Evolutionary conservation across 495 filamentous ascomycete species (phyloP).

Genomic region (Xylaria flabelliformis): DNA sequence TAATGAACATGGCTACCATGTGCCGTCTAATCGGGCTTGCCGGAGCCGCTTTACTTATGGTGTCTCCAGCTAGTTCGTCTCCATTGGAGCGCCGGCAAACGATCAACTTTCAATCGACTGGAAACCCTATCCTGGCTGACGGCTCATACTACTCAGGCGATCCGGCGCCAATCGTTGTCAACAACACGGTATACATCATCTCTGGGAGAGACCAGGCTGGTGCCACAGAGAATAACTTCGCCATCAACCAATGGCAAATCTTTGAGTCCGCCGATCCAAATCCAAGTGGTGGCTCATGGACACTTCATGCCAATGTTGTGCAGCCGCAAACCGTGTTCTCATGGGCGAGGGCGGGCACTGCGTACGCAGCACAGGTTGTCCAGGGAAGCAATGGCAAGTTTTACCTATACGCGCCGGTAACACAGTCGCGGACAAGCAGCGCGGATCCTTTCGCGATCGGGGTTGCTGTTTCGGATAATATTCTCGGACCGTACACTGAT

Average conservation of each 20-base stretch:
- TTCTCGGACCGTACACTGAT: slow-evolving; percentile 42
- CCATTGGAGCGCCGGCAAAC: slow-evolving; percentile 5
- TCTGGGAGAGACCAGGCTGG: slow-evolving; percentile 41
- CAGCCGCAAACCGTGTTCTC: slow-evolving; percentile 28
- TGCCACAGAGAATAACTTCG: slow-evolving; percentile 24
- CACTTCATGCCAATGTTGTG: slow-evolving; percentile 22
- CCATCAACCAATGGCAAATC: slow-evolving; percentile 33
- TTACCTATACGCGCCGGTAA: slow-evolving; percentile 42
- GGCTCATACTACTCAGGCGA: slow-evolving; percentile 38
- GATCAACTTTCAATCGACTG: slow-evolving; percentile 4
- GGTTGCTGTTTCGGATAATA: slow-evolving; percentile 38
- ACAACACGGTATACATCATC: slow-evolving; percentile 42
- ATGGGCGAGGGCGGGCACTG: neutral
- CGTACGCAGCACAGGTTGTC: slow-evolving; percentile 3
- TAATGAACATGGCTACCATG: neutral
- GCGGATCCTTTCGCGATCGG: slow-evolving; percentile 38
- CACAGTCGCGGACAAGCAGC: slow-evolving; percentile 21
- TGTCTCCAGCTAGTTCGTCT: neutral
- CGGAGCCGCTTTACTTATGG: neutral
- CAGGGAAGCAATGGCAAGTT: slow-evolving; percentile 42
- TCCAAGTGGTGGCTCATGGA: slow-evolving; percentile 27
- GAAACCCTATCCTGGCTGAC: slow-evolving; percentile 36
- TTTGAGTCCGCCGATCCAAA: slow-evolving; percentile 22
- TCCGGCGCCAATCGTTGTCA: slow-evolving; percentile 39
- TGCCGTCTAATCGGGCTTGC: neutral